A percentile compares a stretch with the other conserved stretches of the same genome.
Conservation (phyloP, 768 basidiomycete genomes). For the Pleurotus sapidus region DNA sequence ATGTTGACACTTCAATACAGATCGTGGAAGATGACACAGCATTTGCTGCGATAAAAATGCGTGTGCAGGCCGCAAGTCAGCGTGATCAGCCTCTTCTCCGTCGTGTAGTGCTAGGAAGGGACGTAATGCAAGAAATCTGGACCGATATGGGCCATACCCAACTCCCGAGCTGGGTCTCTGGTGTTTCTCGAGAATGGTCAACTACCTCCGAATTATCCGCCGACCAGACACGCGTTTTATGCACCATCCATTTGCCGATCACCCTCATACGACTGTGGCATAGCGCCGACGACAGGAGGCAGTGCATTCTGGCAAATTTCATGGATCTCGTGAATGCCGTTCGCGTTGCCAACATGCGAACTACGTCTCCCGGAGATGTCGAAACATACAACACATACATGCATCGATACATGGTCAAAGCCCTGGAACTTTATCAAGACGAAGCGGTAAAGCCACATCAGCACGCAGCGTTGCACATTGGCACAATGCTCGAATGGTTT, state of each 20-base stretch:
- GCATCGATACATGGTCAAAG: conserved; percentile 12
- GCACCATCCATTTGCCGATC: conserved; percentile 23
- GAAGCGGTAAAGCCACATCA: conserved; percentile 15
- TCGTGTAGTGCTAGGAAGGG: conserved; percentile 23
- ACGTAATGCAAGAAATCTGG: conserved; percentile 25
- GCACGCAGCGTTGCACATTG: conserved; percentile 21
- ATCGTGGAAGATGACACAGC: neutral
- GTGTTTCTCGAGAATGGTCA: conserved; percentile 25
- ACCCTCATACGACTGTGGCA: conserved; percentile 25
- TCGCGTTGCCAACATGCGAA: conserved; percentile 17
- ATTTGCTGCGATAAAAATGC: conserved; percentile 1
- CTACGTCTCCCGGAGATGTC: conserved; percentile 15
- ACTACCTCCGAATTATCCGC: conserved; percentile 25
- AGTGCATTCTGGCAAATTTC: conserved; percentile 21
- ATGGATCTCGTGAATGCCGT: conserved; percentile 25
- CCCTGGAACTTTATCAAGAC: conserved; percentile 15
- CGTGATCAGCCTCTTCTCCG: neutral
- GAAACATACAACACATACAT: conserved; percentile 17
- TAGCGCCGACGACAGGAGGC: conserved; percentile 10
- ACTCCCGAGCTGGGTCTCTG: conserved; percentile 27
- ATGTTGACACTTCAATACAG: neutral
- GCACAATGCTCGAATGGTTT: conserved; percentile 14
- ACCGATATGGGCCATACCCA: conserved; percentile 22
- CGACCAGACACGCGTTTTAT: conserved; percentile 23
- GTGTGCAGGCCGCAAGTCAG: neutral